These are phyloP conservation scores for Rauvolfia tetraphylla DNA, from an alignment of 257 asterid genomes.

Conservation along the genomic window DNA sequence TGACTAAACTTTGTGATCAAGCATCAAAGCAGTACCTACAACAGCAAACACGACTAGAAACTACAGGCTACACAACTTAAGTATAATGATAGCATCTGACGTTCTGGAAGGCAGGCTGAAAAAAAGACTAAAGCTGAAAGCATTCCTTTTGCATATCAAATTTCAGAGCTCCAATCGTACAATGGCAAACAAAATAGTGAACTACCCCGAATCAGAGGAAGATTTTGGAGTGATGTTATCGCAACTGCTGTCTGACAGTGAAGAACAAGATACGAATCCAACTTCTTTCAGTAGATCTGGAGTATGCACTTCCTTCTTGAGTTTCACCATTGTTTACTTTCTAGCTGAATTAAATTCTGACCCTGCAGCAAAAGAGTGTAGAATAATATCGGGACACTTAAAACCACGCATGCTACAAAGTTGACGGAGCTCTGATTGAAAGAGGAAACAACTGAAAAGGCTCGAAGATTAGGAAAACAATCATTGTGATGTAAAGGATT, in stretches of 20 bases:
- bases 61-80: background rate
- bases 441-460: background rate
- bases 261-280: constrained; percentile 28
- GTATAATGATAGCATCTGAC: background rate
- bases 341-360: constrained; percentile 2
- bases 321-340: constrained; percentile 23
- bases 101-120: background rate
- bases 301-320: constrained; percentile 29
- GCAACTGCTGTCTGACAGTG: constrained; percentile 46
- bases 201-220: constrained; percentile 43
- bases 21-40: background rate
- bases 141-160: background rate
- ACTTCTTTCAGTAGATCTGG: background rate
- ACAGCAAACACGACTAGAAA: background rate
- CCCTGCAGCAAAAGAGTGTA: background rate
- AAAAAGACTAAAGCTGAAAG: background rate
- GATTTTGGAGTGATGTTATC: constrained; percentile 37
- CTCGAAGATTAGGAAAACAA: background rate
- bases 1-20: background rate
- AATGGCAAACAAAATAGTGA: background rate
- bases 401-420: background rate
- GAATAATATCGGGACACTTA: background rate
- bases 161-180: background rate
- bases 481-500: background rate
- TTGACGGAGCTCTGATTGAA: background rate